Conservation (phyloP, 345 rosid genomes). For the Trapa incisa region DNA sequence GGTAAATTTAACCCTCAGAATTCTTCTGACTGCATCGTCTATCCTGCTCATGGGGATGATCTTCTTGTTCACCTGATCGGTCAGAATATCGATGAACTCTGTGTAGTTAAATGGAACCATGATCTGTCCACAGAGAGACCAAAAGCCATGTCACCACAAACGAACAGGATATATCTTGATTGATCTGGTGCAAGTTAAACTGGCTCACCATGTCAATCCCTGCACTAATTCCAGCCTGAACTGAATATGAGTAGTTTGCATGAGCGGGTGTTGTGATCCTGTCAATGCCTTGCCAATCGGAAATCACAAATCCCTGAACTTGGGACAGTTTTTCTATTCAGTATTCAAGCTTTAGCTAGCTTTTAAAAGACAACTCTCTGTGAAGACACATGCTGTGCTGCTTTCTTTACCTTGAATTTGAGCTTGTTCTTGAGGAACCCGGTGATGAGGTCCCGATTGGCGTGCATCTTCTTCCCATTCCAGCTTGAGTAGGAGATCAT, state of each 20-base stretch:
- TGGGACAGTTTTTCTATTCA: not conserved
- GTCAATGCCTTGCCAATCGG: conserved; percentile 59
- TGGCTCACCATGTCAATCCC: conserved; percentile 61
- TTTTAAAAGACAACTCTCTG: not conserved
- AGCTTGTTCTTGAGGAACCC: conserved; percentile 64
- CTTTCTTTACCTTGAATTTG: conserved; percentile 35
- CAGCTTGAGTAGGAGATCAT: conserved; percentile 89
- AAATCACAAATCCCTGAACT: conserved; percentile 48
- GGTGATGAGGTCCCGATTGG: conserved; percentile 46
- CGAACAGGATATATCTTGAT: not conserved
- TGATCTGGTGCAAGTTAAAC: not conserved
- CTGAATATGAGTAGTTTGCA: conserved; percentile 48
- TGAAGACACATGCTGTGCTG: too few species aligned
- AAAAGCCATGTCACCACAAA: not conserved
- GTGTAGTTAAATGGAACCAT: conserved; percentile 41
- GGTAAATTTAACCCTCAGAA: conserved; percentile 47
- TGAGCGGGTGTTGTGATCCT: conserved; percentile 55
- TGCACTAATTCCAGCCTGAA: conserved; percentile 31
- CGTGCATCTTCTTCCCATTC: conserved; percentile 86
- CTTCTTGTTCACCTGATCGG: conserved; percentile 29
- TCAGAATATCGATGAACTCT: conserved; percentile 41
- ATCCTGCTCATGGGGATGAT: conserved; percentile 45
- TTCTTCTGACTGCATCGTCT: conserved; percentile 55
- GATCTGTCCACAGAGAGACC: conserved; percentile 7
- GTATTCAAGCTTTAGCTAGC: not conserved